Base-by-base conservation (phyloP, 805 yeast genomes). In the Wickerhamiella parazyma region DNA sequence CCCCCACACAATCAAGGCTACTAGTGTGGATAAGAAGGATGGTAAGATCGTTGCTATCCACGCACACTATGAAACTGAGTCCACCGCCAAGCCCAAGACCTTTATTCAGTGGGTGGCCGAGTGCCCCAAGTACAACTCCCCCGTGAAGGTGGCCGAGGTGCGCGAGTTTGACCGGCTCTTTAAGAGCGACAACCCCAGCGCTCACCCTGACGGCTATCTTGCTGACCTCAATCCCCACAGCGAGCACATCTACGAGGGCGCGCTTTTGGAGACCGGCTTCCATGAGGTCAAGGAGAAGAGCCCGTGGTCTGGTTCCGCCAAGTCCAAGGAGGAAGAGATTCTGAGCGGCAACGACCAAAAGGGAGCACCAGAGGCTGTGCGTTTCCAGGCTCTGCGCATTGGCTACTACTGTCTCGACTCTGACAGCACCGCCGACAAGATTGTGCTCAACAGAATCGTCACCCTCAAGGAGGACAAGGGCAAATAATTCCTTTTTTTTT, bases 341-440 rank as follows among this genome's bases (percentile, higher is more conserved):
- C 80, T 86, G 51, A 69, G 72, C 52, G 96, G 91, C 60, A 70
- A 72, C 48, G 63, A 64, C 33, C 70, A 70, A 26, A 65, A 70
- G 49, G 63, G 71, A 17, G 72, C 75, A 3, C 74, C 76, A 37
- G 94, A 87, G 61, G 73, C 87, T n/a, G 85, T 83, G 25, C 76
- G 98, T 64, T 91, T 91, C 85, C 98, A 91, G 68, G 98, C 95
- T 24, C 73, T 91, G 63, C 77, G 98, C 66, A 89, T 84, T 37
- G 98, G 98, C 24, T 91, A 91, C 64, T 91, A 86, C 74, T 78
- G 95, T 57, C 62, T 85, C 60, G 98, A 91, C 61, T 74, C 72
- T 53, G 96, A 89, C 50, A 66, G 83, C 45, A 65, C 70, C 8
- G 70, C 65, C 16, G 78, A 73, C 22, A 69, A 67, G 47, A 65